Percentiles rank a stretch among this genome's conserved stretches.
phyloP scores from a whole-genome alignment of 2,329 filamentous ascomycete genomes.

The Alternaria conjuncta region DNA sequence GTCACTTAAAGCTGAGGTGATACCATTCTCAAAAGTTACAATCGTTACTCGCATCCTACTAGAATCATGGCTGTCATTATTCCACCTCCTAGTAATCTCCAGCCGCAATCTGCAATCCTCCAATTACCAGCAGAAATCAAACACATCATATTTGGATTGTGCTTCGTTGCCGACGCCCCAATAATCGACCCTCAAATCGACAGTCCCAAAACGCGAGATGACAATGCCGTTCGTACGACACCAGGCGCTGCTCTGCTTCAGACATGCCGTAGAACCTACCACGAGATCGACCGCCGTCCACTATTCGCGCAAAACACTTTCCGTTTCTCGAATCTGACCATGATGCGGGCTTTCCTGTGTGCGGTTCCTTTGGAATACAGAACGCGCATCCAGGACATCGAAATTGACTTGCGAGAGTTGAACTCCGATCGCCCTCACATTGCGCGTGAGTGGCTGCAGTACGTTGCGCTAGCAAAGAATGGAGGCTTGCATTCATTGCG shows the following conservation, averaged over 20 bases:
- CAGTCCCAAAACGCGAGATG: background rate
- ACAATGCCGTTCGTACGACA: background rate
- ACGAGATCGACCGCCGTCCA: conserved; percentile 38
- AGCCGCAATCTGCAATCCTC: conserved; percentile 41
- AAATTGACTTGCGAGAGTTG: conserved; percentile 45
- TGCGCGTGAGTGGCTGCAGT: conserved; percentile 46
- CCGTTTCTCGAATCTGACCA: conserved; percentile 44
- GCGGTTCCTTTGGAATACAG: conserved; percentile 27
- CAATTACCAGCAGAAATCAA: conserved; percentile 45
- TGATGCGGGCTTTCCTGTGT: conserved; percentile 38
- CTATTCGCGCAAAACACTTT: conserved; percentile 47
- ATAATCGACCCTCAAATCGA: conserved; percentile 33
- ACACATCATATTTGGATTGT: conserved; percentile 39
- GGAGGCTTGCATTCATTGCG: conserved; percentile 29
- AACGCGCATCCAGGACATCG: conserved; percentile 39
- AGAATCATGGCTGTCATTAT: conserved; percentile 14
- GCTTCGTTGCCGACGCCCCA: conserved; percentile 32
- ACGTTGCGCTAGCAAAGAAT: conserved; percentile 36
- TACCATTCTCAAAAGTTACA: background rate
- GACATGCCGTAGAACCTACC: conserved; percentile 46
- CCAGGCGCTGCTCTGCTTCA: conserved; percentile 41
- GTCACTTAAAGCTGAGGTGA: conserved; percentile 1
- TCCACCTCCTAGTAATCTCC: conserved; percentile 27
- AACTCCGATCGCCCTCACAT: conserved; percentile 29
- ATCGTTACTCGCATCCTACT: background rate